A percentile compares a stretch with the other conserved stretches of the same genome.
Conservation (phyloP, 2,329 filamentous ascomycete genomes). For the Pleurostoma richardsiae region DNA sequence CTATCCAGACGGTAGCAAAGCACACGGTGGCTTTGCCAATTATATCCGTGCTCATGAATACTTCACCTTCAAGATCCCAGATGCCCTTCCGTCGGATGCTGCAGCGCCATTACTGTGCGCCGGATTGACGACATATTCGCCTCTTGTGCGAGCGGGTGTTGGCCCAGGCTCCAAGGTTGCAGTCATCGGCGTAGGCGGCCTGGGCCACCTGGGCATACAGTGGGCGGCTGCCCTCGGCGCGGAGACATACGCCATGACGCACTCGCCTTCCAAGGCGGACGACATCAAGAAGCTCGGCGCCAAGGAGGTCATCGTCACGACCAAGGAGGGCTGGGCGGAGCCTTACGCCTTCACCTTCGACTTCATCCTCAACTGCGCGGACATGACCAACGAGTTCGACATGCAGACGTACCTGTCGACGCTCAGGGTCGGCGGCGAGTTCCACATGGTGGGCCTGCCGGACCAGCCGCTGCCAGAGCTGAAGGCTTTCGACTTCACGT, state of each 20-base stretch:
- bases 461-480: slow-evolving; percentile 41
- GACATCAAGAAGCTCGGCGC: slow-evolving; percentile 61
- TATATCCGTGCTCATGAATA: slow-evolving; percentile 46
- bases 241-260: slow-evolving; percentile 60
- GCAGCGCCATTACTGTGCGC: slow-evolving; percentile 71
- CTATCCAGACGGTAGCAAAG: slow-evolving; percentile 53
- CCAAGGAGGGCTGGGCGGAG: slow-evolving; percentile 51
- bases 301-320: slow-evolving; percentile 42
- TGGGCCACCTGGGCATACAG: slow-evolving; percentile 69
- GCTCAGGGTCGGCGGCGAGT: slow-evolving; percentile 46
- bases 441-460: slow-evolving; percentile 54
- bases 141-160: slow-evolving; percentile 59
- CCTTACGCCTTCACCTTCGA: slow-evolving; percentile 46
- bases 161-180: slow-evolving; percentile 69
- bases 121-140: slow-evolving; percentile 69
- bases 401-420: slow-evolving; percentile 44
- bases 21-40: slow-evolving; percentile 59
- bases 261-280: slow-evolving; percentile 50
- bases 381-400: slow-evolving; percentile 49
- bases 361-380: slow-evolving; percentile 44
- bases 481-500: slow-evolving; percentile 33
- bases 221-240: slow-evolving; percentile 67
- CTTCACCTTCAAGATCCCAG: slow-evolving; percentile 57
- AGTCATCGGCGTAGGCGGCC: slow-evolving; percentile 66
- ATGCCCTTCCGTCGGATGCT: slow-evolving; percentile 39